A percentile compares a stretch with the other conserved stretches of the same genome.
Evolutionary conservation across 1,284 basidiomycete species (phyloP).

Genomic region (Thecaphora frezii): DNA sequence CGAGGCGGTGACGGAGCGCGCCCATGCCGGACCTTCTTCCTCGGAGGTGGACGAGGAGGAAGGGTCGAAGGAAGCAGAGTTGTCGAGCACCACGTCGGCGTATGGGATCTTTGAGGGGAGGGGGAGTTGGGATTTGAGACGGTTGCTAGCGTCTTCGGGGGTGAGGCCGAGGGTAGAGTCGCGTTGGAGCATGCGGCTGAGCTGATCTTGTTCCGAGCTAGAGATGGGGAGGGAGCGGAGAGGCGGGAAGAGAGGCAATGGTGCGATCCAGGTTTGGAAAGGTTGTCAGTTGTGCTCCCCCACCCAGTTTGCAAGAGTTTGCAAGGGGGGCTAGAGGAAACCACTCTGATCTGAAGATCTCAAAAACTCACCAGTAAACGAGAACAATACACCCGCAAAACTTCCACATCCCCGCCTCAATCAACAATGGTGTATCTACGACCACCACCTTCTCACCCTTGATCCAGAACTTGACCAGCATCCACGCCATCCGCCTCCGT

Average conservation of each 20-base stretch:
- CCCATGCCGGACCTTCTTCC: conserved; percentile 2
- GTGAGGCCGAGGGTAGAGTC: conserved; percentile 60
- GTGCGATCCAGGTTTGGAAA: too few species aligned
- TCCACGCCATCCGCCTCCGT: conserved; percentile 72
- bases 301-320: too few species aligned
- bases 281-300: too few species aligned
- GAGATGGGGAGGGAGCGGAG: neutral
- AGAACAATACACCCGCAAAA: conserved; percentile 82
- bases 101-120: conserved; percentile 77
- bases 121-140: conserved; percentile 79
- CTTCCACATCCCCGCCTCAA: conserved; percentile 84
- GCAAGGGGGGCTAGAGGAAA: too few species aligned
- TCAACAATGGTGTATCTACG: conserved; percentile 88
- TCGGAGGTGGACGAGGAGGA: neutral
- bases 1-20: conserved; percentile 21
- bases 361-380: conserved; percentile 75
- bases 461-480: conserved; percentile 74
- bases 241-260: too few species aligned
- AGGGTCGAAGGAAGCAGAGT: conserved; percentile 69
- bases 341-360: too few species aligned
- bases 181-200: conserved; percentile 49
- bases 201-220: conserved; percentile 44
- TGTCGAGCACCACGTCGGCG: conserved; percentile 86
- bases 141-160: conserved; percentile 66
- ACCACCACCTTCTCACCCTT: conserved; percentile 76